Evolutionary conservation across 352 stramenopile species (phyloP), one percentile per base, ranked within the genome.

Genomic region (Globisporangium viniferum): DNA sequence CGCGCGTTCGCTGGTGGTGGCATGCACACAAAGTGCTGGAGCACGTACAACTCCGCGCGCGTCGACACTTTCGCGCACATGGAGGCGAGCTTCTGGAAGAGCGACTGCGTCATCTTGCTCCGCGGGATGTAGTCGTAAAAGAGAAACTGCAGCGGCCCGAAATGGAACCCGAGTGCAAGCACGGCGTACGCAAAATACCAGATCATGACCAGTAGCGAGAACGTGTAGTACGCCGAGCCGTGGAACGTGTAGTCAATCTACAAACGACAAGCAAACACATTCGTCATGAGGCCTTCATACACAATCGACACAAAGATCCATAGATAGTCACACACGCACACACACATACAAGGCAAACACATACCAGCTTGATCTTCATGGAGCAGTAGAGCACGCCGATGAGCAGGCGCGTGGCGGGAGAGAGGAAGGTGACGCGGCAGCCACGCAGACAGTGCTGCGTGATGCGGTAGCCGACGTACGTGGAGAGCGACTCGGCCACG

Each of bases 161-260:
- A 86, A 72, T 93, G 85, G 74, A 93, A 93, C 31, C 81, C 81
- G 59, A 92, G 83, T n/a, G 83, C 85, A 64, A 92, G 70, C 36
- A 89, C 59, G 10, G 81, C 82, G 56, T 82, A 90, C 44, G 90
- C 69, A 53, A 86, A 82, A 69, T 91, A 91, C 75, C 82, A 81
- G 54, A 90, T 75, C 67, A 85, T 88, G 35, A 81, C 80, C 31
- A 89, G 63, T 54, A 89, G 76, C 41, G 85, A 86, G 58, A 86
- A 70, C 44, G 69, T 86, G 67, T 80, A 85, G 73, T 93, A 93
- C 35, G 76, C 74, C 31, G 85, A 89, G 62, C 78, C 85, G 63
- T 89, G 85, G 76, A 93, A 93, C 29, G 81, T 85, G 62, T 91
- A 92, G 79, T 91, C 80, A 61, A 93, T 93, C 77, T 91, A 35